These are phyloP conservation scores for Solanum bulbocastanum DNA, from an alignment of 257 asterid genomes.

Conservation along the genomic window DNA sequence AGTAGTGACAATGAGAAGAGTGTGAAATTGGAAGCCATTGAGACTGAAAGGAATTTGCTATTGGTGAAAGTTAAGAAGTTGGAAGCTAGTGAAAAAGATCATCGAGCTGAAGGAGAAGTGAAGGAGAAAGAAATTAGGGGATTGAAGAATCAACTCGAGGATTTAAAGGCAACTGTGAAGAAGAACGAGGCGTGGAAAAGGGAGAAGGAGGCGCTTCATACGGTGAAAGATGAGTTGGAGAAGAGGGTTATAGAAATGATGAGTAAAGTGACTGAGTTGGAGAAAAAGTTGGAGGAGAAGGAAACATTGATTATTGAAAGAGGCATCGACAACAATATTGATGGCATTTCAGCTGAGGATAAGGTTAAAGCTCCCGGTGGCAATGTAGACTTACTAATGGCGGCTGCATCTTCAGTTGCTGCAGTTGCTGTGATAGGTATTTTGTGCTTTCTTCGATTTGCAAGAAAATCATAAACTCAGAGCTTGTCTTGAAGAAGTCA, in stretches of 20 bases:
- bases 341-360: constrained; percentile 3
- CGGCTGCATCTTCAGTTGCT: constrained; percentile 40
- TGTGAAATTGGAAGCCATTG: constrained; percentile 29
- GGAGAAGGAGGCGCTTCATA: constrained; percentile 26
- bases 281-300: constrained; percentile 40
- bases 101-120: constrained; percentile 27
- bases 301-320: constrained; percentile 25
- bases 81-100: constrained; percentile 14
- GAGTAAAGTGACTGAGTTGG: constrained; percentile 27
- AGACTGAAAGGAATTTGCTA: constrained; percentile 41
- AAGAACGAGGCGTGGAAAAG: constrained; percentile 24
- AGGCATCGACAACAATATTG: constrained; percentile 8
- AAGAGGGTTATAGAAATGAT: constrained; percentile 9
- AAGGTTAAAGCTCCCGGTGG: constrained; percentile 11
- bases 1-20: constrained; percentile 33
- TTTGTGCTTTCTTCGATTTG: constrained; percentile 29
- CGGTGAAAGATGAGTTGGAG: constrained; percentile 11
- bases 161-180: constrained; percentile 20
- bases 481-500: constrained; percentile 18
- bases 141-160: constrained; percentile 32
- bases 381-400: constrained; percentile 23
- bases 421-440: constrained; percentile 34
- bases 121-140: constrained; percentile 33
- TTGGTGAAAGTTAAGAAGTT: constrained; percentile 21
- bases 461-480: constrained; percentile 10